Base-by-base conservation (phyloP, 805 yeast genomes). In the Saccharomycopsis sp. region DNA sequence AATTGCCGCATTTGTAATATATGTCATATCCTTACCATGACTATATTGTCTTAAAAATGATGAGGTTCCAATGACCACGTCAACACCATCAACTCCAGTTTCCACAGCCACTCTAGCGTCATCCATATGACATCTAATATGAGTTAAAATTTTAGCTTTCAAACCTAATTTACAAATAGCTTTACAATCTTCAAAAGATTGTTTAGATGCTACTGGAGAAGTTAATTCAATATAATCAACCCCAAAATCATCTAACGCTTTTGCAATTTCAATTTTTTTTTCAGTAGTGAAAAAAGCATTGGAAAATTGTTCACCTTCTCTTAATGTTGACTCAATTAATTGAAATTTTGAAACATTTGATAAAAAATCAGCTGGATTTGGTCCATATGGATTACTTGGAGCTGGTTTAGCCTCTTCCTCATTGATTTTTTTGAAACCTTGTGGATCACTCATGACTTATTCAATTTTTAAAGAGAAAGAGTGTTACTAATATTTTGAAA, bases 301-400 rank as follows among this genome's bases (percentile, higher is more conserved):
- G 56, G 97, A 96, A 59, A 89, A 89, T 64, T 89, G 98, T 66
- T 89, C 98, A 61, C 98, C 98, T 66, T 89, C 98, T 68, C 98
- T 77, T 44, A 89, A 70, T 3, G 98, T 89, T 27, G 95, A 84
- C 67, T 89, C 98, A 57, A 89, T 89, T 55, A 89, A 62, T 69
- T 89, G 87, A 66, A 88, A 89, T 51, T 74, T 77, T 49, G 80
- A 70, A 27, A 89, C 97, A 59, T 89, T 89, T 21, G 96, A 85
- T 45, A 89, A 64, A 60, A 66, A 88, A 67, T 89, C 98, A 39
- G 85, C 76, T 43, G 97, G 96, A 59, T 89, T 83, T 52, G 96
- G 94, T 14, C 95, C 98, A 56, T 89, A 89, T 49, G 97, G 97
- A 59, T 88, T 88, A 15, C 47, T 49, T 41, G 58, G 60, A 18